Evolutionary conservation across 176 grass and related monocot genomes (phyloP).

Genomic region (Aegilops umbellulata): DNA sequence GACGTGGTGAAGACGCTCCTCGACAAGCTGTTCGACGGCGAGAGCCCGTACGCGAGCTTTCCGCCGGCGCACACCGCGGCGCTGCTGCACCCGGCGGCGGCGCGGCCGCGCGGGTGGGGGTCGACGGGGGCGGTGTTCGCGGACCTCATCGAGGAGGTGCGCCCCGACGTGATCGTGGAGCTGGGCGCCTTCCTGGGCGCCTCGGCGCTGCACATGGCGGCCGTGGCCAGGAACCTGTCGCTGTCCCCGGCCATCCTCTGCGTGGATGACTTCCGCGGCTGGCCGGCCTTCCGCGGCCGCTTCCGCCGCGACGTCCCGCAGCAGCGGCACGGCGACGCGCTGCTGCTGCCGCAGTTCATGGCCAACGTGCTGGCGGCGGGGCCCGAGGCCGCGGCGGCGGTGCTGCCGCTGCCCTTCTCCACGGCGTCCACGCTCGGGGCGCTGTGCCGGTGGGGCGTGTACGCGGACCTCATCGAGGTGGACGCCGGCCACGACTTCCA

Average conservation of each 20-base stretch:
- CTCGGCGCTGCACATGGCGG: slow-evolving; percentile 95
- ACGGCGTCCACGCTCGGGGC: slow-evolving; percentile 69
- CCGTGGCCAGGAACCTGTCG: slow-evolving; percentile 65
- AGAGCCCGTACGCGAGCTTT: slow-evolving; percentile 68
- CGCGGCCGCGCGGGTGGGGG: slow-evolving; percentile 80
- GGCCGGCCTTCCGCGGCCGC: slow-evolving; percentile 70
- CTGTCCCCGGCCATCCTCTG: slow-evolving; percentile 76
- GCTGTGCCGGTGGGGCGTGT: slow-evolving; percentile 86
- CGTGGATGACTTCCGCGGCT: slow-evolving; percentile 95
- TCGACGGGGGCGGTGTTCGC: slow-evolving; percentile 79
- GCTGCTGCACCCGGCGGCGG: slow-evolving; percentile 55
- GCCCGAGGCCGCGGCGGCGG: not conserved
- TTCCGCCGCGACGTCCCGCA: slow-evolving; percentile 71
- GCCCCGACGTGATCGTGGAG: slow-evolving; percentile 72
- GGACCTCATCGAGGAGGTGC: slow-evolving; percentile 65
- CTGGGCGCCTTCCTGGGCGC: slow-evolving; percentile 96
- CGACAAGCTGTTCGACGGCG: slow-evolving; percentile 66
- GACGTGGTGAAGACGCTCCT: slow-evolving; percentile 56
- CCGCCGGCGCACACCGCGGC: slow-evolving; percentile 42
- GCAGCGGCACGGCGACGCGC: slow-evolving; percentile 51
- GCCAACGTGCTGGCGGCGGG: slow-evolving; percentile 57
- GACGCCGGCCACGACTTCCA: slow-evolving; percentile 98
- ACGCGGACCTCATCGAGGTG: slow-evolving; percentile 96
- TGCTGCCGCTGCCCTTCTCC: slow-evolving; percentile 91
- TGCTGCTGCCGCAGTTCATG: slow-evolving; percentile 99